Percentiles rank a stretch among this genome's conserved stretches.
Evolutionary conservation across 257 asterid species (phyloP).

Genomic region (Linaria vulgaris): DNA sequence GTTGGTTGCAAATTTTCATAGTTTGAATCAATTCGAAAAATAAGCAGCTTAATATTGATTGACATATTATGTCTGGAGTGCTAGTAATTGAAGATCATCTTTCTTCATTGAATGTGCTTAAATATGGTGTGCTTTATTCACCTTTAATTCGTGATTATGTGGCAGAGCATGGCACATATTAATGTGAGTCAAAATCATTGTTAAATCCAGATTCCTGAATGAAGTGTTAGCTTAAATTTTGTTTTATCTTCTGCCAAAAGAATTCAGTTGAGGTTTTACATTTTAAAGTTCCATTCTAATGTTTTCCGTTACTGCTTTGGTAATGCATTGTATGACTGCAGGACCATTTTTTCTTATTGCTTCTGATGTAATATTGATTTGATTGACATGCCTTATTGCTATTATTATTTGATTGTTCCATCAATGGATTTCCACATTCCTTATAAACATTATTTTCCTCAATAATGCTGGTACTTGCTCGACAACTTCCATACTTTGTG

Average conservation of each 20-base stretch:
- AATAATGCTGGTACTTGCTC: conserved; percentile 1
- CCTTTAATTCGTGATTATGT: not conserved
- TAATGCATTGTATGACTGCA: conserved; percentile 16
- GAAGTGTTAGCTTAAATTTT: not conserved
- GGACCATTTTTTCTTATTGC: conserved; percentile 10
- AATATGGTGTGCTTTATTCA: not conserved
- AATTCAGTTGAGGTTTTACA: conserved; percentile 5
- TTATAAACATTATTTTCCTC: conserved; percentile 2
- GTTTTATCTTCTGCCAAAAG: conserved; percentile 7
- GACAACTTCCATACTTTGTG: conserved; percentile 4
- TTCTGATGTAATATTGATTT: conserved; percentile 13
- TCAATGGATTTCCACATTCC: conserved; percentile 6
- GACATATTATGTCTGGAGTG: conserved; percentile 1
- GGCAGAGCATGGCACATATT: not conserved
- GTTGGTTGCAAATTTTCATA: not conserved
- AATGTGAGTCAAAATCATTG: not conserved
- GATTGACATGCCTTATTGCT: not conserved
- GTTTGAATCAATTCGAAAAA: conserved; percentile 4
- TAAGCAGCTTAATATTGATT: conserved; percentile 11
- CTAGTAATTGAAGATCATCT: conserved; percentile 17
- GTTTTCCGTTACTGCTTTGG: conserved; percentile 16
- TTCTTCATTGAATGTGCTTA: conserved; percentile 15
- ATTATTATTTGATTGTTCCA: conserved; percentile 8
- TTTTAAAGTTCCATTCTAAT: conserved; percentile 13
- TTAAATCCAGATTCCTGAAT: conserved; percentile 5